Evolutionary conservation across 495 filamentous ascomycete genomes (phyloP).

Genomic region (Staphylotrichum longicolle): DNA sequence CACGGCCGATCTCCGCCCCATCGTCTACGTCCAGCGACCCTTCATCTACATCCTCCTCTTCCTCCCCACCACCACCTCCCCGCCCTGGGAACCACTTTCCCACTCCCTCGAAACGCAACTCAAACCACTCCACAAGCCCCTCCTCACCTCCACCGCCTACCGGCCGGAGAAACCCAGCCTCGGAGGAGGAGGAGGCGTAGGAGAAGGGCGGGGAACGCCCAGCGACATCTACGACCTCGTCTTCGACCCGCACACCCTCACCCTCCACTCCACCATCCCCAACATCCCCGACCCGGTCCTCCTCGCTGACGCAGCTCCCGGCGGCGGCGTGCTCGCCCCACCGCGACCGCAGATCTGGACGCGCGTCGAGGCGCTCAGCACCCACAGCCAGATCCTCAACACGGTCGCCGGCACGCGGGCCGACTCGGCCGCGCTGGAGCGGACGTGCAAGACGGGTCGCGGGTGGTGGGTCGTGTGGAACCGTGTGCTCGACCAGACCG

Average conservation of each 20-base stretch:
- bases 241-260: constrained; percentile 75
- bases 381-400: constrained; percentile 79
- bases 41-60: constrained; percentile 94
- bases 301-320: background rate
- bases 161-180: constrained; percentile 46
- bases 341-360: constrained; percentile 54
- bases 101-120: constrained; percentile 79
- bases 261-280: constrained; percentile 79
- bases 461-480: constrained; percentile 99
- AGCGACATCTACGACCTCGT: constrained; percentile 77
- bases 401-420: constrained; percentile 65
- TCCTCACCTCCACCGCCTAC: constrained; percentile 63
- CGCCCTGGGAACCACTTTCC: constrained; percentile 71
- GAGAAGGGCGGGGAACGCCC: too few relatives aligned
- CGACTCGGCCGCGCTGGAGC: constrained; percentile 63
- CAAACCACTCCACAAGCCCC: constrained; percentile 67
- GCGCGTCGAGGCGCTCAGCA: constrained; percentile 85
- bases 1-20: constrained; percentile 60
- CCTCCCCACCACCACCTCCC: constrained; percentile 57
- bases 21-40: constrained; percentile 72
- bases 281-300: constrained; percentile 72
- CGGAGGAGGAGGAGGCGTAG: too few relatives aligned
- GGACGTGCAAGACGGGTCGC: constrained; percentile 85
- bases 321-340: background rate
- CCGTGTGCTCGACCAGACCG: constrained; percentile 39